These are phyloP conservation scores for Neurospora tetrasperma DNA, from an alignment of 495 filamentous ascomycete species.

Conservation along the genomic window DNA sequence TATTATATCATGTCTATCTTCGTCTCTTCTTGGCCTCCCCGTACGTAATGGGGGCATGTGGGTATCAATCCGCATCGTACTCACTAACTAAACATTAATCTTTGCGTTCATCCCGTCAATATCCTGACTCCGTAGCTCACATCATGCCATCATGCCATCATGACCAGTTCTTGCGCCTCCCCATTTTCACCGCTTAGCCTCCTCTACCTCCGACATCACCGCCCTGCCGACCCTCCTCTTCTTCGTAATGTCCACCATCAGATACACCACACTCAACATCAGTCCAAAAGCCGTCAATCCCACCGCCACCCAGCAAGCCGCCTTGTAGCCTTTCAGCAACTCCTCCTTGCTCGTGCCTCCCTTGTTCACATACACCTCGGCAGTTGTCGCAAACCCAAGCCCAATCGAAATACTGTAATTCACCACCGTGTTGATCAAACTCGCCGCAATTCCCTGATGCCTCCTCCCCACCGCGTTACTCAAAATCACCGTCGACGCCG, in stretches of 20 bases:
- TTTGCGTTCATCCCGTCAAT: not conserved
- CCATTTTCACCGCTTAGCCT: not conserved
- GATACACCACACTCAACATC: constrained; percentile 9
- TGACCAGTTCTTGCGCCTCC: not conserved
- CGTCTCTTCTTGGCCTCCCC: not conserved
- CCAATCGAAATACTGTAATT: constrained; percentile 37
- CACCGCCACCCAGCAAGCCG: constrained; percentile 24
- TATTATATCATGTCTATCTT: not conserved
- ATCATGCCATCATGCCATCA: not conserved
- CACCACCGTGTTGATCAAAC: constrained; percentile 33
- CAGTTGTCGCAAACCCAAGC: constrained; percentile 38
- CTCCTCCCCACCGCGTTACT: constrained; percentile 28
- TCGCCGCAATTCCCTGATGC: constrained; percentile 36
- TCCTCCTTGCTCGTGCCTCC: constrained; percentile 22
- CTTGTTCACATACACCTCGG: constrained; percentile 29
- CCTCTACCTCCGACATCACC: not conserved
- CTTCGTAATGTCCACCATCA: not conserved
- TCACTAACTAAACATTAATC: not conserved
- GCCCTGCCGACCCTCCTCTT: not conserved
- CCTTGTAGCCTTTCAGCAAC: constrained; percentile 28
- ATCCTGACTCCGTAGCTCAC: not conserved
- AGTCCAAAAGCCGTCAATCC: constrained; percentile 23
- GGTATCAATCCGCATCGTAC: not conserved
- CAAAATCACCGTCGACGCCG: constrained; percentile 30
- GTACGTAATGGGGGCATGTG: not conserved